Evolutionary conservation across 768 basidiomycete genomes (phyloP).

Genomic region (Boletus rubescentipes): DNA sequence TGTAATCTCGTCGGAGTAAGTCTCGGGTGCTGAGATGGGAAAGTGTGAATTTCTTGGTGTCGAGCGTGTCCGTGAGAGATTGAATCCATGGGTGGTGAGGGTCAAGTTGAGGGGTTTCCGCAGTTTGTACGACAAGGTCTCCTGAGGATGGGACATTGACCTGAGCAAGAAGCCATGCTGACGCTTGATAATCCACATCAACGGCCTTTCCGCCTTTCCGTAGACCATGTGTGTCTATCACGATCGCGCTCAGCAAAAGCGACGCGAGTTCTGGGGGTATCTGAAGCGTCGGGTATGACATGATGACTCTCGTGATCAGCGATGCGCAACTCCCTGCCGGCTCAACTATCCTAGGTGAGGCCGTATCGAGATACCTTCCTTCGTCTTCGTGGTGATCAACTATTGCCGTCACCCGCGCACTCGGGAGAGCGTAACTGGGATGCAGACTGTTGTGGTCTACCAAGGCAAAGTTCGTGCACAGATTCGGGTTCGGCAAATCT

Average conservation of each 20-base stretch:
- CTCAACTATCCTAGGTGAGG: constrained; percentile 63
- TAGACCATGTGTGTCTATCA: constrained; percentile 86
- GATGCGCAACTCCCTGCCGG: constrained; percentile 80
- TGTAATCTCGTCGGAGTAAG: constrained; percentile 92
- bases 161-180: constrained; percentile 58
- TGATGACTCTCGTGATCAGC: constrained; percentile 47
- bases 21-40: constrained; percentile 68
- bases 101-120: constrained; percentile 26
- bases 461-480: constrained; percentile 63
- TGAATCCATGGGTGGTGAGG: constrained; percentile 44
- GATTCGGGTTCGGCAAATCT: constrained; percentile 51
- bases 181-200: constrained; percentile 60
- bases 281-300: constrained; percentile 22
- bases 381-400: constrained; percentile 96
- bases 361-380: constrained; percentile 54
- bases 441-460: constrained; percentile 88
- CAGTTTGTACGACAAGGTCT: not conserved
- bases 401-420: constrained; percentile 64
- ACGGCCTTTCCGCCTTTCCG: constrained; percentile 77
- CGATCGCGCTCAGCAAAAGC: constrained; percentile 75
- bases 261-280: constrained; percentile 65
- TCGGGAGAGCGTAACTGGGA: constrained; percentile 38
- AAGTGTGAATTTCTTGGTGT: constrained; percentile 62
- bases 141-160: constrained; percentile 42
- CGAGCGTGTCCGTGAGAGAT: constrained; percentile 46